A percentile compares a stretch with the other conserved stretches of the same genome.
Conservation (phyloP, 202 grass and related monocot species). For the Hordeum pubiflorum region DNA sequence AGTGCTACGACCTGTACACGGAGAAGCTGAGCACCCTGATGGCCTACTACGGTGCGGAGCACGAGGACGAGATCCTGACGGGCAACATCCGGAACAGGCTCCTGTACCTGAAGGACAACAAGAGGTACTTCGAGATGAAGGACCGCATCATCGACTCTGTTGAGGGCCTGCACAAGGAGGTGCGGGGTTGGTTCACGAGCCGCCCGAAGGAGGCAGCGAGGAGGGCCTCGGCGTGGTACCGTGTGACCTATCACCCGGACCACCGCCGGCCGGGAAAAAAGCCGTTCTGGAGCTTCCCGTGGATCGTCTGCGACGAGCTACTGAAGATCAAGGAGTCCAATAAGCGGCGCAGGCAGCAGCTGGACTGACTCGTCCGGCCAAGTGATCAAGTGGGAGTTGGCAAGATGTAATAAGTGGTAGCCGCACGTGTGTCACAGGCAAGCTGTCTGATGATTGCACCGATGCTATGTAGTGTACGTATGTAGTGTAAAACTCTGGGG, state of each 20-base stretch:
- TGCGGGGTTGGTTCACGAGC: slow-evolving; percentile 41
- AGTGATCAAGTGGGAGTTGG: not conserved
- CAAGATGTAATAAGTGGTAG: not conserved
- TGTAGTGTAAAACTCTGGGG: not conserved
- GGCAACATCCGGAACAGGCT: slow-evolving; percentile 71
- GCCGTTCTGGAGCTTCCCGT: slow-evolving; percentile 74
- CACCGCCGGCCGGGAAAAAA: slow-evolving; percentile 31
- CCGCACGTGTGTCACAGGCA: not conserved
- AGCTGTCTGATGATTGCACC: not conserved
- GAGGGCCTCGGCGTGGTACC: slow-evolving; percentile 88
- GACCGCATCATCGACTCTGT: slow-evolving; percentile 78
- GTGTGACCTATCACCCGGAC: slow-evolving; percentile 62
- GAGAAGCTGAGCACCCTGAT: slow-evolving; percentile 74
- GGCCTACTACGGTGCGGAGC: slow-evolving; percentile 54
- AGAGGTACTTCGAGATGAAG: slow-evolving; percentile 73
- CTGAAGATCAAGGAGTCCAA: slow-evolving; percentile 53
- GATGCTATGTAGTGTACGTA: not conserved
- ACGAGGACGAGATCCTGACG: slow-evolving; percentile 92
- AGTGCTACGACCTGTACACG: slow-evolving; percentile 45
- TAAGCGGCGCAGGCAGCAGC: slow-evolving; percentile 16
- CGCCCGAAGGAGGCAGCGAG: slow-evolving; percentile 16
- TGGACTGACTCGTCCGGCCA: not conserved
- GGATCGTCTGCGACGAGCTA: slow-evolving; percentile 53
- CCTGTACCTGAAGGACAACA: slow-evolving; percentile 69
- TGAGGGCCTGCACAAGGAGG: slow-evolving; percentile 46